These are phyloP conservation scores for Pythium dissimile DNA, from an alignment of 352 stramenopile species.

Conservation along the genomic window DNA sequence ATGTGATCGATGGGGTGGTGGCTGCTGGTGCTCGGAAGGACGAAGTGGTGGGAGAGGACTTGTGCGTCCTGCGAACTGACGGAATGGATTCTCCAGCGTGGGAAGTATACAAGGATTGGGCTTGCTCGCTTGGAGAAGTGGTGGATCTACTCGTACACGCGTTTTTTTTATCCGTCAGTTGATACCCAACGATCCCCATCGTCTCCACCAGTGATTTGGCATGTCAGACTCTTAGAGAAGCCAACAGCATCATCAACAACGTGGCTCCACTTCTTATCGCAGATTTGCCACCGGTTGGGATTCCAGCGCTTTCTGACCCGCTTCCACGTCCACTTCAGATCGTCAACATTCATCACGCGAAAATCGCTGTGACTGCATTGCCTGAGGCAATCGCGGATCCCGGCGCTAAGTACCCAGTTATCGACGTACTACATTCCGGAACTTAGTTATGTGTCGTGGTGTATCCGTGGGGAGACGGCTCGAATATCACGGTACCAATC, in stretches of 20 bases:
- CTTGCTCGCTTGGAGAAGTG: conserved; percentile 7
- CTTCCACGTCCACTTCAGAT: not conserved
- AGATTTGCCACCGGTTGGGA: not conserved
- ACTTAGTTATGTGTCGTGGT: conserved; percentile 15
- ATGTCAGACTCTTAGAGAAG: conserved; percentile 11
- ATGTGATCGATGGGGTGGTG: conserved; percentile 16
- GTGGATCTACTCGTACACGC: conserved; percentile 6
- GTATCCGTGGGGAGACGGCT: conserved; percentile 9
- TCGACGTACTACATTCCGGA: conserved; percentile 9
- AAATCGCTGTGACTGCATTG: conserved; percentile 14
- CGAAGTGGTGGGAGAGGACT: conserved; percentile 13
- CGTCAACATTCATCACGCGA: conserved; percentile 16
- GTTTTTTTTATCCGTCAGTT: conserved; percentile 5
- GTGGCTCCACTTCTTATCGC: conserved; percentile 9
- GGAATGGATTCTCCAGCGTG: conserved; percentile 6
- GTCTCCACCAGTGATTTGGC: conserved; percentile 3
- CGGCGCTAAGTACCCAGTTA: conserved; percentile 9
- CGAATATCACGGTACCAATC: conserved; percentile 6
- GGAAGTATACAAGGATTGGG: conserved; percentile 10
- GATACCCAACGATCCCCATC: not conserved
- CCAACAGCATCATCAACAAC: conserved; percentile 23
- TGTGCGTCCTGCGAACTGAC: conserved; percentile 18
- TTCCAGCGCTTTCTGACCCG: conserved; percentile 7
- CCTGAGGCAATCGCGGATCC: conserved; percentile 15
- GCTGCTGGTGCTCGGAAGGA: conserved; percentile 18